phyloP scores from a whole-genome alignment of 2,329 filamentous ascomycete genomes.

The Curvularia spicifera region DNA sequence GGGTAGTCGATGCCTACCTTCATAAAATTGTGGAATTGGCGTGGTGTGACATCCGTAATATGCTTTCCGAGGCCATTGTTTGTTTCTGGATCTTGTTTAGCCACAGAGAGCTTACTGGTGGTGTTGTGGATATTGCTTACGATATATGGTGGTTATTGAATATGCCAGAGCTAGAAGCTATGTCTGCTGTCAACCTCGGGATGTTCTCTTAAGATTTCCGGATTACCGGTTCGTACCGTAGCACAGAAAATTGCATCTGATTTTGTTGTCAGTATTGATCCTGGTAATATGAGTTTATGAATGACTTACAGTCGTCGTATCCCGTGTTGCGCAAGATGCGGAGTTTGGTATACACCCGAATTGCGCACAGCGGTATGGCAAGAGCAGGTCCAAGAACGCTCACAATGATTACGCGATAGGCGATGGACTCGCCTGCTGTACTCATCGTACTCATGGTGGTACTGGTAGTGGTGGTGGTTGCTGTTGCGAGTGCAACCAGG shows the following conservation, averaged over 20 bases:
- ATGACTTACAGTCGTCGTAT: slow-evolving; percentile 22
- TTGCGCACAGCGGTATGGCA: slow-evolving; percentile 17
- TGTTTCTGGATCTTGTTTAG: slow-evolving; percentile 18
- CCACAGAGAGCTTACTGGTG: not conserved
- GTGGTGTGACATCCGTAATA: slow-evolving; percentile 20
- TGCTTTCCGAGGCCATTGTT: slow-evolving; percentile 25
- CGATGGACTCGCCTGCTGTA: slow-evolving; percentile 19
- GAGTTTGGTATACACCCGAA: slow-evolving; percentile 24
- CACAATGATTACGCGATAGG: slow-evolving; percentile 22
- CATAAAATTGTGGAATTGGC: slow-evolving; percentile 22
- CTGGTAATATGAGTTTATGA: not conserved
- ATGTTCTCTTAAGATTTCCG: not conserved
- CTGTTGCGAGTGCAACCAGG: not conserved
- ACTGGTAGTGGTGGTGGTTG: not conserved
- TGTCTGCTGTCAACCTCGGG: slow-evolving; percentile 1
- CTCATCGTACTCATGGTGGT: not conserved
- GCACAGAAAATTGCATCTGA: slow-evolving; percentile 19
- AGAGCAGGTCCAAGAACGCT: slow-evolving; percentile 20
- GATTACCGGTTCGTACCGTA: slow-evolving; percentile 10
- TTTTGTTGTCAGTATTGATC: not conserved
- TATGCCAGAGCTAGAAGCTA: slow-evolving; percentile 20
- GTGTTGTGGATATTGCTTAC: slow-evolving; percentile 2
- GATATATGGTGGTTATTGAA: slow-evolving; percentile 19
- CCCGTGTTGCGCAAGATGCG: slow-evolving; percentile 22
- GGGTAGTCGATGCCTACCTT: slow-evolving; percentile 15